Evolutionary conservation across 495 filamentous ascomycete genomes (phyloP).

Genomic region (Trichoderma asperelloides): DNA sequence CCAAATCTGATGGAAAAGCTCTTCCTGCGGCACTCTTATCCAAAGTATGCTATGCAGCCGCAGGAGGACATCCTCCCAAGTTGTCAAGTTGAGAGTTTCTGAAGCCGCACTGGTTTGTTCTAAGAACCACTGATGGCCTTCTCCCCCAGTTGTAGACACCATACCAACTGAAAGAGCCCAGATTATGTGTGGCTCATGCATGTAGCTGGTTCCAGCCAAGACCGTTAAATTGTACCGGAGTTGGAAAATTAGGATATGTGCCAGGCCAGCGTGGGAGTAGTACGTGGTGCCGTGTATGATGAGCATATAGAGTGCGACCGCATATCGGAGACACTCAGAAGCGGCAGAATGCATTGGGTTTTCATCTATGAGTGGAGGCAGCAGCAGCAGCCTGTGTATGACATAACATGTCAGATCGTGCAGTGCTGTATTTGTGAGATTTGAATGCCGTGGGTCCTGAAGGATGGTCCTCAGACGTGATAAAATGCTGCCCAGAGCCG

Average conservation of each 20-base stretch:
- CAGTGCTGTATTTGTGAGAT: constrained; percentile 29
- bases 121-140: constrained; percentile 25
- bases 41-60: constrained; percentile 29
- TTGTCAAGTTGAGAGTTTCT: constrained; percentile 15
- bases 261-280: constrained; percentile 36
- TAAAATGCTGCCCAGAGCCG: constrained; percentile 28
- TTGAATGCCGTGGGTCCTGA: constrained; percentile 16
- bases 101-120: constrained; percentile 8
- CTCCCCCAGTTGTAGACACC: constrained; percentile 26
- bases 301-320: constrained; percentile 40
- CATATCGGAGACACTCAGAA: constrained; percentile 38
- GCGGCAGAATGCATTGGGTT: constrained; percentile 15
- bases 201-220: constrained; percentile 13
- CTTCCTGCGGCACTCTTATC: constrained; percentile 18
- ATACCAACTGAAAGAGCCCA: constrained; percentile 36
- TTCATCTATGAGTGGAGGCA: constrained; percentile 13
- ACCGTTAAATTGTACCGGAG: constrained; percentile 23
- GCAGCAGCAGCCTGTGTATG: constrained; percentile 35
- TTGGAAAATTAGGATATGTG: constrained; percentile 24
- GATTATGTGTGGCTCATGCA: constrained; percentile 20
- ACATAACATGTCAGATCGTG: constrained; percentile 44
- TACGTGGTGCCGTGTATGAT: constrained; percentile 42
- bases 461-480: constrained; percentile 34
- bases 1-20: constrained; percentile 14
- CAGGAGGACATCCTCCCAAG: constrained; percentile 20